Conservation (phyloP, 495 filamentous ascomycete species). For the Staphylotrichum tortipilum region DNA sequence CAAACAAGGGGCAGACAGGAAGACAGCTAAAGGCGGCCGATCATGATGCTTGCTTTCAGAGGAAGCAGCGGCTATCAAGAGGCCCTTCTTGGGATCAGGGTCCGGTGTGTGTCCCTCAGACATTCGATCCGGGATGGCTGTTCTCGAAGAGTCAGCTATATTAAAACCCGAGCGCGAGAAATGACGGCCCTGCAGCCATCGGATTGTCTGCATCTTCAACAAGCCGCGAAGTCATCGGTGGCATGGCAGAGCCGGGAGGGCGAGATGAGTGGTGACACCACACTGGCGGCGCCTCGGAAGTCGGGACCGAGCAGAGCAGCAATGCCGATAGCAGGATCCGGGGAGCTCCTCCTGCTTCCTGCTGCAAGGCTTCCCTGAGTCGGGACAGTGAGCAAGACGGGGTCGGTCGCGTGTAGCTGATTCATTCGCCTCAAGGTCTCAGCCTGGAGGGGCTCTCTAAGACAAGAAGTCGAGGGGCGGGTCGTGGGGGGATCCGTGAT, state of each 20-base stretch:
- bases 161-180: no score
- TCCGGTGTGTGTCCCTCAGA: no score
- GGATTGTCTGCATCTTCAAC: no score
- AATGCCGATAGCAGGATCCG: background rate
- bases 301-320: conserved; percentile 10
- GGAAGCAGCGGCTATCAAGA: no score
- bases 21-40: no score
- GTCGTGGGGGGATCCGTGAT: background rate
- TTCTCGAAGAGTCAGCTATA: no score
- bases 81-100: no score
- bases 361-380: no score
- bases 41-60: no score
- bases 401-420: background rate
- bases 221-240: background rate
- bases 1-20: no score
- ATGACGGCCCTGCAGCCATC: no score
- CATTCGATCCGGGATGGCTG: no score
- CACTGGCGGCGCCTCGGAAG: background rate
- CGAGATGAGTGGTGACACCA: conserved; percentile 1
- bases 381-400: background rate
- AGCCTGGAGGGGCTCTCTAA: background rate
- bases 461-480: background rate
- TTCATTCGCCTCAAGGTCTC: background rate
- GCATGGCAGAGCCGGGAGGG: background rate
- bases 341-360: background rate